Evolutionary conservation across 805 yeast species (phyloP), one percentile per base, ranked within the genome.

Genomic region (Isabelozyma gotoi): DNA sequence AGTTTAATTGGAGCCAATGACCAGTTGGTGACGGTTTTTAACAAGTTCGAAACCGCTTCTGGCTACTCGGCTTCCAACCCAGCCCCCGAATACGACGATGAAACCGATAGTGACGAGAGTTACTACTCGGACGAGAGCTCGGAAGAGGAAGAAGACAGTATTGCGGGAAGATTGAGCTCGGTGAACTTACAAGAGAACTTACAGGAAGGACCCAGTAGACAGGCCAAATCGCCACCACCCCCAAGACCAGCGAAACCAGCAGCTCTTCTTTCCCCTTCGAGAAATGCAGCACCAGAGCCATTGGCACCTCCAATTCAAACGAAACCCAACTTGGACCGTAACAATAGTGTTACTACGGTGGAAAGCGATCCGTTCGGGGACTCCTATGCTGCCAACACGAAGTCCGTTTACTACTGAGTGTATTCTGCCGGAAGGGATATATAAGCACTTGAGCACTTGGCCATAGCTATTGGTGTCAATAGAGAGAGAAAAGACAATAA

Each of bases 1-100:
- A 77, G 88, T 36, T 74, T 94, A 49, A 80, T 94, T 45, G 84
- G 81, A 53, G 95, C 97, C 36, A 94, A 94, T 60, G 99, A 94
- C 55, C 91, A 88, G 60, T 75, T 94, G 47, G 95, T 94, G 5
- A 69, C 70, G 3, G 84, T 90, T 0, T 74, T 94, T 54, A 80
- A 81, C 52, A 65, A 71, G 41, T 91, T 81, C 60, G 96, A 91
- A 45, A 74, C 76, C 38, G 56, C 62, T 62, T 70, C 68, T 62
- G 77, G 76, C 1, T 66, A 63, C 45, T 55, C 65, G 4, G 61
- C 43, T 3, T 82, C 51, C 48, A 70, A 46, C 63, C 80, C 51
- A 42, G 71, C 69, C 1, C 71, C 72, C 4, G 43, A 43, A 24
- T 56, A 58, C 34, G 62, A 59, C 36, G 63, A 65, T 14, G 66